These are phyloP conservation scores for Fragaria iinumae DNA, from an alignment of 306 rosid genomes.

Conservation along the genomic window DNA sequence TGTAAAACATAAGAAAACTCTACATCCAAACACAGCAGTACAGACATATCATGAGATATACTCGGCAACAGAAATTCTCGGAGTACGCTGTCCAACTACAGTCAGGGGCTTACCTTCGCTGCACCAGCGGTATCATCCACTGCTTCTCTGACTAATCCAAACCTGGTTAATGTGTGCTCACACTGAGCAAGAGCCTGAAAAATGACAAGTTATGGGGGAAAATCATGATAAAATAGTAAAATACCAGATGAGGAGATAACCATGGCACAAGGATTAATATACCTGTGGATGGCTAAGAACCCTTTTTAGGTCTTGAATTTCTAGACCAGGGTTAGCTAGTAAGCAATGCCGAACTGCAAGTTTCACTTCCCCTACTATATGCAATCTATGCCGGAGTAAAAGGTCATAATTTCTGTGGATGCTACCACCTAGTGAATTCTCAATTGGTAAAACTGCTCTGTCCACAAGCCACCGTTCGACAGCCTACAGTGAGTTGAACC, in stretches of 20 bases:
- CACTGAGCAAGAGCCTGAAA: slow-evolving; percentile 99
- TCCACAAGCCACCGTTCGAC: slow-evolving; percentile 94
- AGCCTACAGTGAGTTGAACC: slow-evolving; percentile 44
- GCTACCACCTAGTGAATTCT: slow-evolving; percentile 96
- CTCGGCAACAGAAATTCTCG: background rate
- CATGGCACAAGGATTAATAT: slow-evolving; percentile 15
- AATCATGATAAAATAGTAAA: slow-evolving; percentile 10
- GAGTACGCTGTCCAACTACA: slow-evolving; percentile 16
- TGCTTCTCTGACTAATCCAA: slow-evolving; percentile 87
- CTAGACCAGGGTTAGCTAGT: slow-evolving; percentile 78
- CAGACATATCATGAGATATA: background rate
- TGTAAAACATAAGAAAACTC: background rate
- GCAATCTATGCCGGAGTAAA: slow-evolving; percentile 83
- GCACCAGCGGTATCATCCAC: slow-evolving; percentile 97
- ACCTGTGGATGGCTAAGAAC: slow-evolving; percentile 99
- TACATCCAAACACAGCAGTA: background rate
- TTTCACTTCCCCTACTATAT: slow-evolving; percentile 96
- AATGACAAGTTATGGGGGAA: slow-evolving; percentile 10
- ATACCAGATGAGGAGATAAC: background rate
- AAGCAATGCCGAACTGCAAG: slow-evolving; percentile 88
- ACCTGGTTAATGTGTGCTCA: slow-evolving; percentile 73
- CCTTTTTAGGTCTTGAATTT: slow-evolving; percentile 64
- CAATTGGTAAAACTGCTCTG: slow-evolving; percentile 96
- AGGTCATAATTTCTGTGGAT: slow-evolving; percentile 97
- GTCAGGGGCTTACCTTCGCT: slow-evolving; percentile 65